Evolutionary conservation across 768 basidiomycete genomes (phyloP).

Genomic region (Daedaleopsis nitida): DNA sequence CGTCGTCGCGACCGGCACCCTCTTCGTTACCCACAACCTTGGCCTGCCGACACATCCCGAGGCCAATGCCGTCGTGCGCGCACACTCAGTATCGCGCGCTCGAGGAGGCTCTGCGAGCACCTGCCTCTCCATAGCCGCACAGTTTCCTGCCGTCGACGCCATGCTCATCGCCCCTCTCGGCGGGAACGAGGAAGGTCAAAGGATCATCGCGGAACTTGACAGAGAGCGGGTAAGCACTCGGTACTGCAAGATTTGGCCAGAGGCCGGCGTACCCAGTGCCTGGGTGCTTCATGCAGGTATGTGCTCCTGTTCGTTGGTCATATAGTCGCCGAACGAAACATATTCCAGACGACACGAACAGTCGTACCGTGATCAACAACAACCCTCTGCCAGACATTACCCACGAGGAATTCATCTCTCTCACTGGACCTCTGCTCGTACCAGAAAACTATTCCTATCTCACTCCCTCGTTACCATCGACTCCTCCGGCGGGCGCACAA

Average conservation of each 20-base stretch:
- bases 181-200: conserved; percentile 67
- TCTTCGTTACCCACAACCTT: conserved; percentile 78
- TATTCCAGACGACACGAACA: conserved; percentile 52
- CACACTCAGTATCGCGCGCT: conserved; percentile 65
- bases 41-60: conserved; percentile 59
- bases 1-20: conserved; percentile 77
- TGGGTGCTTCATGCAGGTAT: conserved; percentile 79
- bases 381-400: conserved; percentile 86
- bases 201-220: conserved; percentile 66
- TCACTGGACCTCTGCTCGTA: conserved; percentile 78
- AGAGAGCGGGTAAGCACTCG: conserved; percentile 66
- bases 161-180: conserved; percentile 75
- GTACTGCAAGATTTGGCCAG: conserved; percentile 74
- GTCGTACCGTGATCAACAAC: conserved; percentile 79
- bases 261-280: conserved; percentile 73
- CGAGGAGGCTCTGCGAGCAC: conserved; percentile 77
- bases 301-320: conserved; percentile 14
- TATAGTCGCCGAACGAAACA: not conserved
- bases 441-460: conserved; percentile 72
- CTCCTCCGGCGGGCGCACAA: conserved; percentile 22
- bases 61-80: conserved; percentile 61
- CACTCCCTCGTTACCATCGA: conserved; percentile 23
- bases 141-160: conserved; percentile 66
- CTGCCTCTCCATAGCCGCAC: conserved; percentile 69
- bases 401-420: conserved; percentile 82